phyloP scores from a whole-genome alignment of 2,329 filamentous ascomycete genomes.

The Colletotrichum sp. region DNA sequence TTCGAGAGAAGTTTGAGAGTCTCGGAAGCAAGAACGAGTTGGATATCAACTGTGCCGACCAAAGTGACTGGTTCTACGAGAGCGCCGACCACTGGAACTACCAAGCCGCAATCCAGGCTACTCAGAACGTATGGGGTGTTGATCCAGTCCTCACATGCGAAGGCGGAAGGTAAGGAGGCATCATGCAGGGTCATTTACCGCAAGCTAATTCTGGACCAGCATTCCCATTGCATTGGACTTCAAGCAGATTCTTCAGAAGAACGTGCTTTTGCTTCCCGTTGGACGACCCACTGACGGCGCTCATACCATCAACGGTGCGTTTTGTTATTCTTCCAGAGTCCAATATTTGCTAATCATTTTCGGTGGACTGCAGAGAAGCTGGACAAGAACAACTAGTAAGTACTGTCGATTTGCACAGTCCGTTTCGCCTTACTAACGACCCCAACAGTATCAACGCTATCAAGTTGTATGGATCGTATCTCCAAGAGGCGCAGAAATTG shows the following conservation, averaged over 20 bases:
- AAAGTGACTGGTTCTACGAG: conserved; percentile 98
- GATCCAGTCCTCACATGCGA: conserved; percentile 95
- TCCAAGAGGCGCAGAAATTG: conserved; percentile 58
- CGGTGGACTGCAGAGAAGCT: conserved; percentile 74
- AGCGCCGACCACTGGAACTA: conserved; percentile 99
- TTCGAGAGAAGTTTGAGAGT: conserved; percentile 84
- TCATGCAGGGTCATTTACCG: neutral
- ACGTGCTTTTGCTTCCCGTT: conserved; percentile 94
- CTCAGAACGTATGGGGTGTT: conserved; percentile 91
- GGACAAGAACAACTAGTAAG: conserved; percentile 87
- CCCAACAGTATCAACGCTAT: conserved; percentile 78
- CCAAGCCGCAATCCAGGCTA: conserved; percentile 88
- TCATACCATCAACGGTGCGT: conserved; percentile 87
- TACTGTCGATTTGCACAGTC: neutral
- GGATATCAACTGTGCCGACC: conserved; percentile 82
- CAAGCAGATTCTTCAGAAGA: conserved; percentile 97
- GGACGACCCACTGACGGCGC: conserved; percentile 95
- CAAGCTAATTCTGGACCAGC: conserved; percentile 49
- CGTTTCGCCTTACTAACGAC: neutral
- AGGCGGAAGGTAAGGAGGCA: conserved; percentile 74
- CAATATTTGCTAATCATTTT: neutral
- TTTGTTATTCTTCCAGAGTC: neutral
- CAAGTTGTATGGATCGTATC: conserved; percentile 91
- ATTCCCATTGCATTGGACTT: conserved; percentile 98
- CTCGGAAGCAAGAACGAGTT: conserved; percentile 91